A percentile compares a stretch with the other conserved stretches of the same genome.
Evolutionary conservation across 768 basidiomycete species (phyloP).

Genomic region (Gelatoporia subvermispora): DNA sequence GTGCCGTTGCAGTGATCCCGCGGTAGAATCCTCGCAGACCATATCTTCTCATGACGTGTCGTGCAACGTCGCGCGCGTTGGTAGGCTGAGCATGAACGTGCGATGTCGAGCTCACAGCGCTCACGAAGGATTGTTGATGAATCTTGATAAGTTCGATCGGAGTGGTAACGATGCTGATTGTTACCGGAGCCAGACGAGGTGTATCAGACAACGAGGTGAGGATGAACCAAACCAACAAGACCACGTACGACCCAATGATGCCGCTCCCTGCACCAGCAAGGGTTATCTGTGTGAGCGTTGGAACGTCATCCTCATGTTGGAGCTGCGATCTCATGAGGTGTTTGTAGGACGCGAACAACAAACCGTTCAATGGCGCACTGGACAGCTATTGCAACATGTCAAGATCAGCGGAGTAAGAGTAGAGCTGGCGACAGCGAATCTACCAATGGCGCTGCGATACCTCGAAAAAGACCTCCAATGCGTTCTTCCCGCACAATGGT

Average conservation of each 20-base stretch:
- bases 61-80: slow-evolving; percentile 42
- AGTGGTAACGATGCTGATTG: slow-evolving; percentile 63
- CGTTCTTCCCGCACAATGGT: slow-evolving; percentile 71
- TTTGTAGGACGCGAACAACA: slow-evolving; percentile 82
- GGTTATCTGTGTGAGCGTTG: slow-evolving; percentile 66
- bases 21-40: slow-evolving; percentile 73
- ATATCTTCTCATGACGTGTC: slow-evolving; percentile 45
- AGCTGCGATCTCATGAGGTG: slow-evolving; percentile 70
- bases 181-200: too few species aligned
- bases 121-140: slow-evolving; percentile 56
- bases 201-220: not conserved
- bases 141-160: slow-evolving; percentile 90
- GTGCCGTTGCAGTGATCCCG: slow-evolving; percentile 65
- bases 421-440: slow-evolving; percentile 18
- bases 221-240: not conserved
- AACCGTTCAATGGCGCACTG: slow-evolving; percentile 75
- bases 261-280: slow-evolving; percentile 81
- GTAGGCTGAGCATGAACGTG: not conserved
- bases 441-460: slow-evolving; percentile 78
- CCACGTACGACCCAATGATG: slow-evolving; percentile 68
- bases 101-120: not conserved
- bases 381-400: slow-evolving; percentile 42
- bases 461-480: slow-evolving; percentile 66
- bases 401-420: not conserved
- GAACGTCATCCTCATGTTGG: slow-evolving; percentile 38